Percentiles rank a stretch among this genome's conserved stretches.
Conservation (phyloP, 192 early-diverging fungal species). For the Helicostylum pulchrum region DNA sequence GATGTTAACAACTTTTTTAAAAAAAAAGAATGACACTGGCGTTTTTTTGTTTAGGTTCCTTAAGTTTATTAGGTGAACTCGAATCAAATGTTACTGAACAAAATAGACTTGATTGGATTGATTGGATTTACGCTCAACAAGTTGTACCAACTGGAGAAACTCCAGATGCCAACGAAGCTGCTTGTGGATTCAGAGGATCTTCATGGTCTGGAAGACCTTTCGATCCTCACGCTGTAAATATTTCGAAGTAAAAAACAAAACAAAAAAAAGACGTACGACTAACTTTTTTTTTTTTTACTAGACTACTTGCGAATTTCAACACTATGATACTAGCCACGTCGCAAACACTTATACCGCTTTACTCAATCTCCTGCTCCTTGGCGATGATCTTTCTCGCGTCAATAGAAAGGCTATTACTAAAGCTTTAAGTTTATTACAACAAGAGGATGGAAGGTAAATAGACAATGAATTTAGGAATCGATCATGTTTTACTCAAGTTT, state of each 20-base stretch:
- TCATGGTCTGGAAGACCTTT: constrained; percentile 61
- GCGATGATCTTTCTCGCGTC: constrained; percentile 86
- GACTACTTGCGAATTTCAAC: constrained; percentile 24
- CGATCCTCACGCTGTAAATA: constrained; percentile 44
- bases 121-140: constrained; percentile 98
- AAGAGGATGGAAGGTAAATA: constrained; percentile 65
- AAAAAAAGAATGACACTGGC: constrained; percentile 77
- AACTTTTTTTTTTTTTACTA: not conserved
- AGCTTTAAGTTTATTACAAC: constrained; percentile 65
- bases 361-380: constrained; percentile 70
- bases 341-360: constrained; percentile 92
- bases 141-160: constrained; percentile 43
- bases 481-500: constrained; percentile 11
- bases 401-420: constrained; percentile 63
- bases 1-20: not conserved
- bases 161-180: constrained; percentile 28
- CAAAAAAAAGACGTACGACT: constrained; percentile 5
- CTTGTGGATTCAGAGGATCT: constrained; percentile 71
- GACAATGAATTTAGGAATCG: constrained; percentile 2
- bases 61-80: constrained; percentile 76
- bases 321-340: constrained; percentile 58
- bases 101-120: constrained; percentile 69
- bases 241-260: not conserved
- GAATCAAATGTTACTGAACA: constrained; percentile 49
- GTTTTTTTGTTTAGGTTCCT: constrained; percentile 76